Base-by-base conservation (phyloP, 2,329 filamentous ascomycete genomes). In the Clonostachys rosea region DNA sequence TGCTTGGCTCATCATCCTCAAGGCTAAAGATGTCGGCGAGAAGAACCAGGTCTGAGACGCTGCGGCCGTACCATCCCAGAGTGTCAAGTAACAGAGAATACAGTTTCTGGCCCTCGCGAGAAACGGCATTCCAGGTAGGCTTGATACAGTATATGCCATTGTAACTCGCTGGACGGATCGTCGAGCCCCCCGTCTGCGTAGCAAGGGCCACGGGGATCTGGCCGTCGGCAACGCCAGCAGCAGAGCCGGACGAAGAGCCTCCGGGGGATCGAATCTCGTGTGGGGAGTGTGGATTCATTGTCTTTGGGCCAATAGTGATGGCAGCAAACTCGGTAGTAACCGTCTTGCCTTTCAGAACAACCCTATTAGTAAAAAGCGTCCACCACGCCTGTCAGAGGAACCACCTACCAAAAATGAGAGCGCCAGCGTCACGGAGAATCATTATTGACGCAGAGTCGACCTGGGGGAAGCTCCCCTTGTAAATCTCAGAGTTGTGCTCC, bases 201-300 rank as follows among this genome's bases (percentile, higher is more conserved):
- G 83, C 84, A 0, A 88, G 64, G 0, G 67, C 74, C 11, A 87
- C 55, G 0, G 83, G 79, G 1, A 74, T 75, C 51, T 87, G 84
- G 45, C 77, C 76, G 52, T 87, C 84, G 7, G 69, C 83, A 1
- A 88, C 83, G 1, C 81, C 83, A 0, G 84, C 83, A 0, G 72
- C 84, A 0, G 83, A 86, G 0, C 85, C 84, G 0, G 82, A 81
- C 0, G 82, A 86, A 0, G 83, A 87, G 42, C 84, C 84, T 1
- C 84, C 84, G 0, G 84, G 84, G 0, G 84, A 87, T 5, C 86
- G 75, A 1, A 37, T 39, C 10, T n/a, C 24, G n/a, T 14, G 9
- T 1, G 66, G 59, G 55, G 86, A 83, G 53, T 89, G 88, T 0
- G 84, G 81, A 57, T 88, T 88, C 5, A 62, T 58, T 1, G 81